Evolutionary conservation across 2,329 filamentous ascomycete genomes (phyloP), one percentile per base, ranked within the genome.

Genomic region (Phoma sp.): DNA sequence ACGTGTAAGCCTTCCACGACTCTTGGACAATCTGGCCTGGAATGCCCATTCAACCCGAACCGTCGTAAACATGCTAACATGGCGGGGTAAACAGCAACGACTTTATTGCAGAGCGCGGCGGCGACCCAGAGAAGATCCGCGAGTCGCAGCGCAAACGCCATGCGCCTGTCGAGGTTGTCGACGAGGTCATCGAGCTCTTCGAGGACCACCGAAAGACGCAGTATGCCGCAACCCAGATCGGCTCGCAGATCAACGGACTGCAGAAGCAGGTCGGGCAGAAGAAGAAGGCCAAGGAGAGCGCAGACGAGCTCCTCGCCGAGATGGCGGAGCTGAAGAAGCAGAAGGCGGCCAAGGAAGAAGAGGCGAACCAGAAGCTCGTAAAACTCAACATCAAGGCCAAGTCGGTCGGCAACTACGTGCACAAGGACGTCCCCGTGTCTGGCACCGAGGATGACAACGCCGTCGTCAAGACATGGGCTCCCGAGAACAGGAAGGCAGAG

Each of bases 241-340:
- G 89, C 64, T 87, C 87, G 68, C 87, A 90, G 79, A 93, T 96
- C 77, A 98, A 98, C 79, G 87, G 85, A 19, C 84, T 92, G 27
- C 91, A 96, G 76, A 96, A 96, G 79, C 87, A 92, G 74, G 96
- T 98, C 72, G 92, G 90, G 17, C 81, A 85, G 70, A 96, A 94
- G 83, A 96, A 96, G 81, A 96, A 96, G 88, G 70, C 70, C 25
- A 96, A 97, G 82, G 92, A 96, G 79, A 87, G 94, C 74, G 92
- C 92, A 36, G 86, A 86, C 65, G 89, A 92, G 36, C 81, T 97
- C 58, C 81, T 97, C 55, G 81, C 88, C 71, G 82, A 94, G 74
- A 97, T 96, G 78, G 81, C 82, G 45, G 85, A 87, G 4, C 79
- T 96, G 43, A 88, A 93, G 70, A 88, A 90, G 77, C 83, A 92